Conservation (phyloP, 169 alveolate genomes). For the Plasmodium gaboni region DNA sequence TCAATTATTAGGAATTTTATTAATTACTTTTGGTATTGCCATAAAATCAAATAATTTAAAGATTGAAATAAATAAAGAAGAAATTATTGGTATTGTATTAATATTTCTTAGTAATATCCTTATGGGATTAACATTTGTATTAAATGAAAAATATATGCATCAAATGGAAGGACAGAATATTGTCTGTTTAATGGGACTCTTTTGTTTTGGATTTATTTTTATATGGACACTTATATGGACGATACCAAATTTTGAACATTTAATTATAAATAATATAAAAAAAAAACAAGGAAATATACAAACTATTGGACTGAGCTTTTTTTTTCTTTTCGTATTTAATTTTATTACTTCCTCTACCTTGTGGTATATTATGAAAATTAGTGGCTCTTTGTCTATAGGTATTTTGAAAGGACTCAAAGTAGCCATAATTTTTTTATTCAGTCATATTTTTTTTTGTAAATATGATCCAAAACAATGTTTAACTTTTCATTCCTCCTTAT, state of each 20-base stretch:
- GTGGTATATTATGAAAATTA: constrained; percentile 79
- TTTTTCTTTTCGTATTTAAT: constrained; percentile 75
- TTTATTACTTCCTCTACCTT: constrained; percentile 79
- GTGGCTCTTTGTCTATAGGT: constrained; percentile 81
- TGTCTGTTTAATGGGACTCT: constrained; percentile 83
- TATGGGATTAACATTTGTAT: constrained; percentile 80
- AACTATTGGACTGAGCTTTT: constrained; percentile 54
- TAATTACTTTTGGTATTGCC: constrained; percentile 80
- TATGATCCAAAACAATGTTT: constrained; percentile 81
- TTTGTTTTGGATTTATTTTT: constrained; percentile 62
- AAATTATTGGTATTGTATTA: constrained; percentile 77
- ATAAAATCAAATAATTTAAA: constrained; percentile 79
- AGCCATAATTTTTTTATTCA: constrained; percentile 76
- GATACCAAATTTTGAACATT: constrained; percentile 75
- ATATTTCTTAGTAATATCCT: constrained; percentile 73
- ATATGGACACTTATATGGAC: constrained; percentile 83
- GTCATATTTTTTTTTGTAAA: constrained; percentile 82
- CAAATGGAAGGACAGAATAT: constrained; percentile 82
- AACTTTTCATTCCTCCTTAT: constrained; percentile 74
- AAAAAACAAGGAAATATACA: constrained; percentile 75
- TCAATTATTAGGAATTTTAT: constrained; percentile 74
- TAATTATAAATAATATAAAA: constrained; percentile 68
- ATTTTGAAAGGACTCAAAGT: constrained; percentile 80
- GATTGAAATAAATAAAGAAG: constrained; percentile 76
- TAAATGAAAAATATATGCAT: constrained; percentile 81